Evolutionary conservation across 805 yeast species (phyloP).

Genomic region (Candida bentonensis): DNA sequence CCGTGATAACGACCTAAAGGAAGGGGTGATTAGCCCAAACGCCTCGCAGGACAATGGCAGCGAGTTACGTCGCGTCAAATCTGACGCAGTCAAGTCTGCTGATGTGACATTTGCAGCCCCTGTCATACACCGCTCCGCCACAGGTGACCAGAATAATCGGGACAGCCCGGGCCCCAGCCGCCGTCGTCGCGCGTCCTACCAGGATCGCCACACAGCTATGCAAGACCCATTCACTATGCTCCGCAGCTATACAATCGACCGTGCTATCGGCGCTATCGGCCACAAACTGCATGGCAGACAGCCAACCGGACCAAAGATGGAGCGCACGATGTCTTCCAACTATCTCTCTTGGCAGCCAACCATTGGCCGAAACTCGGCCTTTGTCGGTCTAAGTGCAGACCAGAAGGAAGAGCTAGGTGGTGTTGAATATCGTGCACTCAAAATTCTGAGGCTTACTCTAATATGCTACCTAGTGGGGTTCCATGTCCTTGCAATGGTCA

Average conservation of each 20-base stretch:
- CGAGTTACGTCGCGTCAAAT: background rate
- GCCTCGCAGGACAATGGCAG: background rate
- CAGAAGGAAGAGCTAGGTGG: conserved; percentile 96
- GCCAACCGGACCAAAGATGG: background rate
- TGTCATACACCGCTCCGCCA: background rate
- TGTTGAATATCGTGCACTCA: conserved; percentile 85
- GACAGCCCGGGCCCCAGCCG: background rate
- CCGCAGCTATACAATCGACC: background rate
- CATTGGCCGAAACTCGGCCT: conserved; percentile 84
- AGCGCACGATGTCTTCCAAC: conserved; percentile 20
- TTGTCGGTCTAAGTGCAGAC: conserved; percentile 62
- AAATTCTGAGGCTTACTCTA: conserved; percentile 54
- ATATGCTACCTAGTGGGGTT: conserved; percentile 62
- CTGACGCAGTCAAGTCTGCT: background rate
- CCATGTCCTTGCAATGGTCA: conserved; percentile 45
- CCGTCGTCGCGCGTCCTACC: background rate
- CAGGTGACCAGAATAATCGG: background rate
- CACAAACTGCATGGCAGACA: background rate
- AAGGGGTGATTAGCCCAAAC: background rate
- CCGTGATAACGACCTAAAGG: conserved; percentile 12
- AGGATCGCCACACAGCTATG: background rate
- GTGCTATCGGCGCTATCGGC: background rate
- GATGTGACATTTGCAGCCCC: background rate
- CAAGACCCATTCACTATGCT: background rate
- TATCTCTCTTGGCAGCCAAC: conserved; percentile 87